Percentiles rank a stretch among this genome's conserved stretches.
phyloP scores from a whole-genome alignment of 2,329 filamentous ascomycete genomes.

The Xylaria multiplex region DNA sequence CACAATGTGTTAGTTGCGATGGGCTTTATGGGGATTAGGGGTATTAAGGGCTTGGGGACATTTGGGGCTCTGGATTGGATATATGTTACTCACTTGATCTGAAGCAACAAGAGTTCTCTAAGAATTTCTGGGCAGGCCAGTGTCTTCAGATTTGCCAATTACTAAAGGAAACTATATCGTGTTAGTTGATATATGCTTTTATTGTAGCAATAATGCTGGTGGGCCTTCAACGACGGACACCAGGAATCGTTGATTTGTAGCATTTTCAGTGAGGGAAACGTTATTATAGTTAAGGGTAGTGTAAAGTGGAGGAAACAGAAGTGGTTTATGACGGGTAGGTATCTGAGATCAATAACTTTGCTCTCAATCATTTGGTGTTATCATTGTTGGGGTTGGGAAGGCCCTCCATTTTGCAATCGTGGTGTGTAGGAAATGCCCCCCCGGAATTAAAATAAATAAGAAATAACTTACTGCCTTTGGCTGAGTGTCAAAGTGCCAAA shows the following conservation, averaged over 20 bases:
- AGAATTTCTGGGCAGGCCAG: background rate
- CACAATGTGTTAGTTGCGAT: background rate
- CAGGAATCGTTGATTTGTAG: background rate
- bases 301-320: background rate
- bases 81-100: slow-evolving; percentile 5
- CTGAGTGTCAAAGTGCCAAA: background rate
- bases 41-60: too few species aligned
- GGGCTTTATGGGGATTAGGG: background rate
- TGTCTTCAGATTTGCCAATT: background rate
- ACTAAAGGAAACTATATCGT: background rate
- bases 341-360: background rate
- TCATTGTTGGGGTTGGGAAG: background rate
- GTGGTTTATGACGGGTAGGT: background rate
- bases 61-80: background rate
- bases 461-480: slow-evolving; percentile 9
- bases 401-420: background rate
- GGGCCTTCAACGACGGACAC: background rate
- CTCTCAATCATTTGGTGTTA: background rate
- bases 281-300: background rate
- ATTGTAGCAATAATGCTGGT: background rate
- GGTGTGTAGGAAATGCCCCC: background rate
- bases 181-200: background rate
- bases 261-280: background rate
- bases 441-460: background rate
- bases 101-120: background rate